A percentile compares a stretch with the other conserved stretches of the same genome.
Evolutionary conservation across 176 grass and related monocot species (phyloP).

Genomic region (Poa pratensis): DNA sequence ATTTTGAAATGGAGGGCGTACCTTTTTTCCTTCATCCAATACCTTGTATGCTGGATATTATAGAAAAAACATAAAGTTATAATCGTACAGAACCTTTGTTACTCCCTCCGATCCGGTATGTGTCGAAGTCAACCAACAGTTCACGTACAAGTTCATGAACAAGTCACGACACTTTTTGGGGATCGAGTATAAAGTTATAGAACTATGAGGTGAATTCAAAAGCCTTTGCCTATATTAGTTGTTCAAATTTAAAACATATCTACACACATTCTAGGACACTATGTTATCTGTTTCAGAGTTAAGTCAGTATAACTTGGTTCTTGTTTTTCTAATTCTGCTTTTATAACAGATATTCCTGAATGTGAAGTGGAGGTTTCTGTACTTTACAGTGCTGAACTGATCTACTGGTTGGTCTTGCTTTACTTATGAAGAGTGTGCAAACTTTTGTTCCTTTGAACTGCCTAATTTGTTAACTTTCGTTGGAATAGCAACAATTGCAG

Average conservation of each 20-base stretch:
- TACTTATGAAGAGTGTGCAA: neutral
- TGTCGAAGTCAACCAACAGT: no score
- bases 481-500: conserved; percentile 65
- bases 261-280: neutral
- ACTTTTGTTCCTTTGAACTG: conserved; percentile 19
- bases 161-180: no score
- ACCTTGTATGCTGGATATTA: no score
- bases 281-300: neutral
- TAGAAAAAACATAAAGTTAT: neutral
- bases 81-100: neutral
- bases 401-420: conserved; percentile 63
- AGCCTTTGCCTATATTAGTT: neutral
- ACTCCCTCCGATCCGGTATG: no score
- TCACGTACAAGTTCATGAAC: no score
- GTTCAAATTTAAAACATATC: neutral
- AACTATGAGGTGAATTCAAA: no score
- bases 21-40: no score
- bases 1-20: no score
- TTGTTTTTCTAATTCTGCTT: conserved; percentile 21
- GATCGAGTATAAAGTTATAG: neutral
- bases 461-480: conserved; percentile 30
- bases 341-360: conserved; percentile 44
- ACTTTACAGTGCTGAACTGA: conserved; percentile 5
- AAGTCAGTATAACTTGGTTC: neutral
- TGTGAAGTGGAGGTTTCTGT: conserved; percentile 43